phyloP scores from a whole-genome alignment of 257 asterid genomes.

The Oldenlandia corymbosa region DNA sequence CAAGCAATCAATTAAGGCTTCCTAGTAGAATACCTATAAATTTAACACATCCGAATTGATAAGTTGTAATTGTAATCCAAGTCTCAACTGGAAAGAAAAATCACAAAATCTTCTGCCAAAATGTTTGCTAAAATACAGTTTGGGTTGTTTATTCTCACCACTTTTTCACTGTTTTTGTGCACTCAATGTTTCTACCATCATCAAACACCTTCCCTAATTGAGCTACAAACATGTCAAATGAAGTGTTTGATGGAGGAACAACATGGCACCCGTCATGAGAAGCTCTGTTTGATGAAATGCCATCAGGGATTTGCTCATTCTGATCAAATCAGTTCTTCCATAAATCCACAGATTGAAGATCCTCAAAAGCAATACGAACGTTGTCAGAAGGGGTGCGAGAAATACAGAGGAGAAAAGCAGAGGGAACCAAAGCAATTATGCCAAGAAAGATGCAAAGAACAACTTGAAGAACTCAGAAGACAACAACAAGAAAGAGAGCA shows the following conservation, averaged over 20 bases:
- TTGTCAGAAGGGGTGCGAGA: constrained; percentile 12
- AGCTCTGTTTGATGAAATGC: constrained; percentile 6
- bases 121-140: not conserved
- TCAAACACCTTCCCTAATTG: constrained; percentile 9
- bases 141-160: constrained; percentile 15
- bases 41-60: no score
- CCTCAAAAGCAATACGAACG: constrained; percentile 17
- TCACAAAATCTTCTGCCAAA: no score
- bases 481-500: constrained; percentile 6
- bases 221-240: constrained; percentile 15
- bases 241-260: not conserved
- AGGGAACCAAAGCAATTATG: not conserved
- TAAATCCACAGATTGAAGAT: constrained; percentile 15
- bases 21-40: not conserved
- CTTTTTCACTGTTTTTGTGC: constrained; percentile 17
- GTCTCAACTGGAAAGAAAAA: no score
- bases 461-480: constrained; percentile 3
- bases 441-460: not conserved
- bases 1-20: not conserved
- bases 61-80: no score
- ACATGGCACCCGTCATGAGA: constrained; percentile 5
- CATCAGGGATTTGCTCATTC: constrained; percentile 9
- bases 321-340: not conserved
- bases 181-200: constrained; percentile 10
- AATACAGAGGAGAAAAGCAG: constrained; percentile 5